Evolutionary conservation across 352 stramenopile genomes (phyloP).

Genomic region (Globisporangium solare): DNA sequence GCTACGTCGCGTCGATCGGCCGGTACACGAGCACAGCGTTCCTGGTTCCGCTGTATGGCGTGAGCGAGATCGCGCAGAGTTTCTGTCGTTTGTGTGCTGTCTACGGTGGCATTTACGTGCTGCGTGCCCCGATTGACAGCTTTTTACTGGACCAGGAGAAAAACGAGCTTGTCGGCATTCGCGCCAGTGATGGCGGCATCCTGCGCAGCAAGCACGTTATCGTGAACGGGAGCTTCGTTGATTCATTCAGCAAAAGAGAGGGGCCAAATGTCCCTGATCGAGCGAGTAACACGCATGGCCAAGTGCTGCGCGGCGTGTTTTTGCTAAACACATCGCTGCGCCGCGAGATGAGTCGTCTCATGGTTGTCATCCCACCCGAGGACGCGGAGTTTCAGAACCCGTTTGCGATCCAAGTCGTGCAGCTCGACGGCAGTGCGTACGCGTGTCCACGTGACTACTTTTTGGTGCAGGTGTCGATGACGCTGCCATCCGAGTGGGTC

Average conservation of each 20-base stretch:
- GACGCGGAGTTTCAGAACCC: slow-evolving; percentile 48
- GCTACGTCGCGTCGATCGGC: slow-evolving; percentile 73
- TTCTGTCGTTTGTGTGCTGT: slow-evolving; percentile 86
- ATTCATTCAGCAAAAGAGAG: slow-evolving; percentile 16
- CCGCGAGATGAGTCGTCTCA: slow-evolving; percentile 34
- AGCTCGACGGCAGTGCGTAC: slow-evolving; percentile 61
- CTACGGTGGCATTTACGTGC: slow-evolving; percentile 85
- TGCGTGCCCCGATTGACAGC: slow-evolving; percentile 54
- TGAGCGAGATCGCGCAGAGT: slow-evolving; percentile 83
- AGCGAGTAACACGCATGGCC: slow-evolving; percentile 18
- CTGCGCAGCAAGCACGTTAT: slow-evolving; percentile 50
- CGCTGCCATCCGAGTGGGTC: slow-evolving; percentile 36
- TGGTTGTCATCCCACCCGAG: slow-evolving; percentile 66
- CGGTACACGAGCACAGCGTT: slow-evolving; percentile 85
- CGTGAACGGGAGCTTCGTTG: slow-evolving; percentile 48
- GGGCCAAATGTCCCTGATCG: not conserved
- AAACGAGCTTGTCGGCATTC: slow-evolving; percentile 33
- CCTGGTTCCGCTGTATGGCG: slow-evolving; percentile 76
- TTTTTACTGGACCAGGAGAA: slow-evolving; percentile 44
- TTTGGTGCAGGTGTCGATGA: slow-evolving; percentile 64
- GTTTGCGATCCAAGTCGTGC: slow-evolving; percentile 64
- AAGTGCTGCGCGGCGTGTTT: slow-evolving; percentile 58
- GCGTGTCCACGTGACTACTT: slow-evolving; percentile 58
- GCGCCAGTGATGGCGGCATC: slow-evolving; percentile 32
- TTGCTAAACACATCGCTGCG: slow-evolving; percentile 41